Conservation (phyloP, 331 rosid genomes). For the Erythrophleum ivorense region DNA sequence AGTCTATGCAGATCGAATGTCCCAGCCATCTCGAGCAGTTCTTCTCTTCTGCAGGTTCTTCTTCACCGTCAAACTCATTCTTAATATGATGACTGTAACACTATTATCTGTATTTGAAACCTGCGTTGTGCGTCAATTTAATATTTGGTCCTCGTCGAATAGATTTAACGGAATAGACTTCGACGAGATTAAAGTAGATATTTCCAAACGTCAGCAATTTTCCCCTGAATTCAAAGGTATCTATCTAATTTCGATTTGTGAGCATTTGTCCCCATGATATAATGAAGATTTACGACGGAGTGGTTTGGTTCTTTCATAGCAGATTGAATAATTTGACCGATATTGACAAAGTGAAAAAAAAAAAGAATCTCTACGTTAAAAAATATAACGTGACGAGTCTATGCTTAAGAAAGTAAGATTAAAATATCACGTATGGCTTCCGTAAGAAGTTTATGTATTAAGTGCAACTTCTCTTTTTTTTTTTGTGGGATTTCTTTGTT, state of each 20-base stretch:
- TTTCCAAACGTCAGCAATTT: constrained; percentile 66
- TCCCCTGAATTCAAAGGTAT: constrained; percentile 70
- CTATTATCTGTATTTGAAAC: not conserved
- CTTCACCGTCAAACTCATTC: not conserved
- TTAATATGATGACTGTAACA: not conserved
- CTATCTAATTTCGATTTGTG: not conserved
- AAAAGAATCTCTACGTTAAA: not conserved
- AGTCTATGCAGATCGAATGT: constrained; percentile 80
- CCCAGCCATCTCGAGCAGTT: constrained; percentile 88
- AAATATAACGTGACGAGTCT: not conserved
- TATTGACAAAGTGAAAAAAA: not conserved
- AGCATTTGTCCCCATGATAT: not conserved
- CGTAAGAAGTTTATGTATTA: not conserved
- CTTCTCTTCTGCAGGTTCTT: constrained; percentile 82
- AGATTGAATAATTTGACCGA: not conserved
- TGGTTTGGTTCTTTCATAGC: not conserved
- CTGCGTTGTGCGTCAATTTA: not conserved
- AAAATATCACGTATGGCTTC: not conserved
- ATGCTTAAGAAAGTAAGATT: not conserved
- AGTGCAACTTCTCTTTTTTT: not conserved
- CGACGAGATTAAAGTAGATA: constrained; percentile 63
- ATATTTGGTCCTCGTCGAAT: not conserved
- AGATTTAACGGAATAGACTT: constrained; percentile 75
- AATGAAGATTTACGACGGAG: not conserved
- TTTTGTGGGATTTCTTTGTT: not conserved